Evolutionary conservation across 2,329 filamentous ascomycete species (phyloP), one percentile per base, ranked within the genome.

Genomic region (Mariannaea elegans): DNA sequence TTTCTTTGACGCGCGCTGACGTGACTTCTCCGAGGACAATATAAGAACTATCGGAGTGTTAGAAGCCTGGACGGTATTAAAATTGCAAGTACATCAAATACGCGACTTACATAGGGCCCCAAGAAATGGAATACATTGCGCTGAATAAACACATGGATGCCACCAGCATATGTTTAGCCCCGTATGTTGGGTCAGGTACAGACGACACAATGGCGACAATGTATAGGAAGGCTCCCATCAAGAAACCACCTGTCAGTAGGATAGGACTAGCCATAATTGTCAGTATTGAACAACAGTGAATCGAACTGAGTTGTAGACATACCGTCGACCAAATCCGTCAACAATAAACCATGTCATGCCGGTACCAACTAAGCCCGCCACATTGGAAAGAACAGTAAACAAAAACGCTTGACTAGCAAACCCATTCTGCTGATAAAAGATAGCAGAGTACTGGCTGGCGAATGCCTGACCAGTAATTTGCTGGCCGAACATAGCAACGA

Each of bases 391-490:
- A 13, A 73, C 65, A 23, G 63, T 66, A 23, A 72, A 72, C 8
- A 72, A 49, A 27, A 73, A 73, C 1, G 70, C 62, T 18, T 55
- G 59, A 13, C 56, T 44, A 1, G 53, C 64, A 27, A 68, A 74
- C 0, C 72, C 72, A n/a, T 74, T 62, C 1, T 60, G 57, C 38
- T 72, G 69, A 34, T 71, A 73, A 53, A 73, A 74, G 14, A 75
- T 65, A 46, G 69, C 67, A n/a, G 62, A 56, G 58, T 75, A 75
- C 48, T 74, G 71, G 16, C 54, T 64, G 19, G 64, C 38, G 41
- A 74, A 75, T 0, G 72, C 71, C 51, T 75, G 72, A 10, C 73
- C 73, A 4, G 72, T 75, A 34, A 73, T 72, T 53, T 75, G 72
- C 51, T 74, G 72, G 9, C 69, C 69, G 36, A 75, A 69, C 66